Base-by-base conservation (phyloP, 768 basidiomycete species). In the Pleurotus salmoneostramineus region DNA sequence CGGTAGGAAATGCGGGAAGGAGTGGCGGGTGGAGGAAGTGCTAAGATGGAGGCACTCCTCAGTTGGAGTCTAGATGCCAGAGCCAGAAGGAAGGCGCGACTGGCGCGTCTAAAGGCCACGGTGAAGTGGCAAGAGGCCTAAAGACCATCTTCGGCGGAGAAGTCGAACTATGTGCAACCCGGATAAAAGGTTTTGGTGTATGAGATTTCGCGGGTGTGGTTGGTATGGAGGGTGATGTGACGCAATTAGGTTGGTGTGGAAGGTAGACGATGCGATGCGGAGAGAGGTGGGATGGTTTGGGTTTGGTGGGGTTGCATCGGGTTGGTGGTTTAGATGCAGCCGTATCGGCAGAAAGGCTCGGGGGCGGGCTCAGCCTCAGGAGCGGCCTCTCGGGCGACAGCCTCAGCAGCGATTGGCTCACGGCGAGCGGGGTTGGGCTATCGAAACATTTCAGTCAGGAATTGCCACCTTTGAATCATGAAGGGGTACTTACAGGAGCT, bases 321-420 rank as follows among this genome's bases (percentile, higher is more conserved):
- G 21, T 51, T 51, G 15, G 32, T 8, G 11, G 5, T 46, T 46
- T 36, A 57, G 45, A 46, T 35, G 56, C 56, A 57, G 8, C 44
- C 56, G 15, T 43, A 47, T 5, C 56, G 56, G 56, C 56, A 57
- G 44, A 46, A 43, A 11, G 56, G 56, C 43, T 57, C 56, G 17
- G 48, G 48, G 21, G 7, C 48, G 33, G 48, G 48, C 48, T 49
- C 48, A 11, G 48, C 48, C 48, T 45, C 46, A 33, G 56, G 56
- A 35, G 11, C 43, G 15, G 54, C 40, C 37, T 48, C 35, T n/a
- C 44, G 56, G 10, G 46, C 44, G 40, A 48, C 27, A 34, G 34
- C 6, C 17, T 36, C 34, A 12, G 47, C 8, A 32, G 11, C 6
- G 14, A 46, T 15, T n/a, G 56, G 56, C 46, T 57, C 56, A n/a